Evolutionary conservation across 2,329 filamentous ascomycete genomes (phyloP), one percentile per base, ranked within the genome.

Genomic region (Fusarium redolens): DNA sequence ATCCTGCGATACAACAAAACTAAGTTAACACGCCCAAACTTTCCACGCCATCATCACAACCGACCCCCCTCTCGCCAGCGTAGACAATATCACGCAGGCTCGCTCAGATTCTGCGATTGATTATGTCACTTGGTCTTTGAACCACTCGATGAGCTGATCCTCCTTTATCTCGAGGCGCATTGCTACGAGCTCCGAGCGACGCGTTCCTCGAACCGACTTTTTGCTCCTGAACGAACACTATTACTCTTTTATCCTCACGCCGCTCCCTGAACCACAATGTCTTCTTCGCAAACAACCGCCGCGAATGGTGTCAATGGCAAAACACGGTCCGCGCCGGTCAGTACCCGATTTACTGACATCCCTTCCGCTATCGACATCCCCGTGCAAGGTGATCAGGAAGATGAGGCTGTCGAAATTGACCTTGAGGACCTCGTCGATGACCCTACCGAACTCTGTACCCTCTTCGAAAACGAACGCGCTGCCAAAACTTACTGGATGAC

Each of bases 401-500:
- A 92, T 73, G 90, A 95, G 78, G 90, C 89, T 59, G 96, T 99
- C 81, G 96, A 98, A 84, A 94, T 99, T 78, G 94, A 97, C 80
- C 90, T 98, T 60, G 92, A 95, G 80, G 94, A 96, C 73, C 91
- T 98, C 43, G 90, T 95, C 68, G 96, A 98, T 81, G 96, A 98
- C 80, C 94, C 94, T 25, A 97, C 93, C 51, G 96, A 99, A 84
- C 89, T 99, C 9, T 99, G 96, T 82, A 96, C 94, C 35, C 88
- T 99, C 56, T 91, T 99, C 72, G 96, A 99, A 84, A 97, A 96
- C 79, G 97, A 99, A 82, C 91, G 92, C 78, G 95, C 95, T 20
- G 92, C 94, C 41, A 95, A 96, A 78, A 94, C 92, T 58, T 97
- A 97, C 76, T 99, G 97, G 97, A 96, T 99, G 87, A 96, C 94